Conservation (phyloP, 108 stramenopile species). For the Cyclostephanos tholiformis region DNA sequence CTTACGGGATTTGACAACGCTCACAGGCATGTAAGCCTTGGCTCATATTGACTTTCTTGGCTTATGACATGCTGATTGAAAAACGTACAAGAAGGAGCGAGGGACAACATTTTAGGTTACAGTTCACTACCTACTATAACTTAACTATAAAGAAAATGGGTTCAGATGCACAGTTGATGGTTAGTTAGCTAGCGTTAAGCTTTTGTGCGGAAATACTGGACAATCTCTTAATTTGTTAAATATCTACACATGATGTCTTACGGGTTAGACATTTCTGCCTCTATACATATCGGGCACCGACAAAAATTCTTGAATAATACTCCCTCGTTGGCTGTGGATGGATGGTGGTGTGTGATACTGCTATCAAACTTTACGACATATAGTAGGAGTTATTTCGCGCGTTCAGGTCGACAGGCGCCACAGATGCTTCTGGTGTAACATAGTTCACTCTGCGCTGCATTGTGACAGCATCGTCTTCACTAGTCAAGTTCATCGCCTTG, state of each 20-base stretch:
- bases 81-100: no score
- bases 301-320: neutral
- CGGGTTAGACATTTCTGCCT: neutral
- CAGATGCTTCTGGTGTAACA: neutral
- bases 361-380: conserved; percentile 3
- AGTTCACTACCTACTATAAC: no score
- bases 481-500: neutral
- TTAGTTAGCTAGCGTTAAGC: no score
- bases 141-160: no score
- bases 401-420: neutral
- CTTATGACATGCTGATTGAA: no score
- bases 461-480: conserved; percentile 6
- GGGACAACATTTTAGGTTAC: no score
- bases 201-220: no score
- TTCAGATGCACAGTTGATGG: neutral
- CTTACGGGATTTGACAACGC: no score
- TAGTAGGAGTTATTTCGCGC: neutral
- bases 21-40: no score
- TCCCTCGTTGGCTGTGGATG: neutral
- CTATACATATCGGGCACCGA: neutral
- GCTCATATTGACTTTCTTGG: no score
- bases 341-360: neutral
- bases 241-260: no score
- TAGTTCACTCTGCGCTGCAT: neutral
- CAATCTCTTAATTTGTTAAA: no score